Base-by-base conservation (phyloP, 805 yeast species). In the Ogataea siamensis region DNA sequence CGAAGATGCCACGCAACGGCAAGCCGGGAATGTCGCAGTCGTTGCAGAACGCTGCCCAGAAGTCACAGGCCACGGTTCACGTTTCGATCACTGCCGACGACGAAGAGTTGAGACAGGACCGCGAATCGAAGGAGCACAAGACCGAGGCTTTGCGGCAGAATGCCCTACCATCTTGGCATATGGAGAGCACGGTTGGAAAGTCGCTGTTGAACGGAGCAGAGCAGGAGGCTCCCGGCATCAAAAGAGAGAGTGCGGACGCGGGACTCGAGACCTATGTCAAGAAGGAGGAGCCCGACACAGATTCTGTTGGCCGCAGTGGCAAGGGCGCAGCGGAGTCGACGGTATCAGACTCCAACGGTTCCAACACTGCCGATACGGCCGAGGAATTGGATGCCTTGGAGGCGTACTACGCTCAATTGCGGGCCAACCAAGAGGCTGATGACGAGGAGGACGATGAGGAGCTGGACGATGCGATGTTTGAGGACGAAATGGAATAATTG, bases 101-200 rank as follows among this genome's bases (percentile, higher is more conserved):
- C 61, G 94, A 86, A 53, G 78, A 78, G 44, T 36, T 46, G 28
- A 80, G 74, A 56, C 74, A 78, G 50, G 88, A 81, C 62, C 73
- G 73, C 51, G 73, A 69, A 55, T 80, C 79, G 50, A 68, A 76
- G 55, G 83, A 84, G 59, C 79, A 69, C 67, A 80, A 74, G 72
- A 78, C 76, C 61, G 81, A 74, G 60, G 72, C 76, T 49, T 71
- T 89, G 60, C 82, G 84, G 56, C 96, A 91, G 61, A 93, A 93
- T 58, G 96, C 96, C 4, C 71, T 93, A 49, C 99, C 99, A 6
- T 82, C 93, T 19, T 93, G 99, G 99, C 96, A 93, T 58, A 78
- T 83, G 47, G 82, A 83, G 50, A 79, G 91, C 56, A 89, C 99
- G 0, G 91, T 91, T 49, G 96, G 95, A 31, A 71, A 80, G 49